Percentiles rank a stretch among this genome's conserved stretches.
These are phyloP conservation scores for Acmispon strigosus DNA, from an alignment of 306 rosid species.

Conservation along the genomic window DNA sequence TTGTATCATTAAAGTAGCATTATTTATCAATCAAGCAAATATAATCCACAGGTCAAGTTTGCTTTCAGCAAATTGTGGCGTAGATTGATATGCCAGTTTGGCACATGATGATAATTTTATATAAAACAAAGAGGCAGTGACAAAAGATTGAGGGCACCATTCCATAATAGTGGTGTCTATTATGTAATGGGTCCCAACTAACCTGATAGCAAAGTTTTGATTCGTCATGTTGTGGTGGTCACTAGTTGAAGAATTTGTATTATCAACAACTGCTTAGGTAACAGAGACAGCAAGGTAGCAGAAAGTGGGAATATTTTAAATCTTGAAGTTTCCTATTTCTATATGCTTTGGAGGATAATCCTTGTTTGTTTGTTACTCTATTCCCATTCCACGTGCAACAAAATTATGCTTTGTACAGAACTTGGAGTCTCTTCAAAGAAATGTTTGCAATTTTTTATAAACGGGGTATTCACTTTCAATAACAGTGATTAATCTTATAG, in stretches of 20 bases:
- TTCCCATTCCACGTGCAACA: slow-evolving; percentile 23
- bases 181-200: slow-evolving; percentile 17
- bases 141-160: slow-evolving; percentile 18
- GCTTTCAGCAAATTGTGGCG: slow-evolving; percentile 24
- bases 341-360: not conserved
- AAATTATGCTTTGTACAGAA: slow-evolving; percentile 16
- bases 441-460: no score
- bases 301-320: slow-evolving; percentile 17
- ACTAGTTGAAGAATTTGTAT: slow-evolving; percentile 15
- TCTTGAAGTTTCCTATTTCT: not conserved
- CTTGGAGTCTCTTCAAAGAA: not conserved
- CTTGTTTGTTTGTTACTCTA: slow-evolving; percentile 1
- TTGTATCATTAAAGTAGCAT: not conserved
- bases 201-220: slow-evolving; percentile 18
- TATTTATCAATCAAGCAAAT: slow-evolving; percentile 16
- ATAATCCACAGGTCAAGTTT: slow-evolving; percentile 5
- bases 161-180: slow-evolving; percentile 4
- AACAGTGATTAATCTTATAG: no score
- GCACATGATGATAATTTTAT: not conserved
- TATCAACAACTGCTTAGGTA: slow-evolving; percentile 2
- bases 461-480: no score
- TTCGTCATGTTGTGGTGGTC: slow-evolving; percentile 30
- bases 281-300: slow-evolving; percentile 3
- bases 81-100: slow-evolving; percentile 24
- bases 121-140: slow-evolving; percentile 17